These are phyloP conservation scores for Fraxinus anomala DNA, from an alignment of 257 asterid species.

Conservation along the genomic window DNA sequence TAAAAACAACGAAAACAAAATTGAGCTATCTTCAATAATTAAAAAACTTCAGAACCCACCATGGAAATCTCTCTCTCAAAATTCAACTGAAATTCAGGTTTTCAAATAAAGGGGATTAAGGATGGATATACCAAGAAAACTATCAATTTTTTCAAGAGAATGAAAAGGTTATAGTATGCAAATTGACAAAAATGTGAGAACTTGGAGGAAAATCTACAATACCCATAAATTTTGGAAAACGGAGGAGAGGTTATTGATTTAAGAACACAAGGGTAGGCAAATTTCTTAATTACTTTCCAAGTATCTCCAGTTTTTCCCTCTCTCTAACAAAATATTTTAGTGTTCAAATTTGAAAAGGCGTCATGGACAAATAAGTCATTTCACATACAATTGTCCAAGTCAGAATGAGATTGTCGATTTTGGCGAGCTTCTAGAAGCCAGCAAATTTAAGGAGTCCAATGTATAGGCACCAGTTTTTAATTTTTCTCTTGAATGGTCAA, in stretches of 20 bases:
- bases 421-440: slow-evolving; percentile 39
- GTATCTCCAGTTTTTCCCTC: not conserved
- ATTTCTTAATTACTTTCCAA: slow-evolving; percentile 20
- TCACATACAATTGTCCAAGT: too few relatives aligned
- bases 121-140: slow-evolving; percentile 8
- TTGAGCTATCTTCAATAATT: not conserved
- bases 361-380: too few relatives aligned
- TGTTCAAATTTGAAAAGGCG: too few relatives aligned
- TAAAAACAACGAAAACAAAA: not conserved
- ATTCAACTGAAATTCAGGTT: slow-evolving; percentile 6
- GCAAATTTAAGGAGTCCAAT: not conserved
- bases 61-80: slow-evolving; percentile 19
- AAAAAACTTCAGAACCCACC: slow-evolving; percentile 27
- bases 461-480: not conserved
- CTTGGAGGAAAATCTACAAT: not conserved
- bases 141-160: not conserved
- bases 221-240: not conserved
- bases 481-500: not conserved
- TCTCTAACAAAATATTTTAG: too few relatives aligned
- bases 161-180: not conserved
- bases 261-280: slow-evolving; percentile 27
- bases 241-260: slow-evolving; percentile 29
- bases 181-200: not conserved
- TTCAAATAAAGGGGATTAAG: not conserved
- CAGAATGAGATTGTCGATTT: not conserved